Conservation (phyloP, 176 grass and related monocot genomes). For the Urochloa ruziziensis region DNA sequence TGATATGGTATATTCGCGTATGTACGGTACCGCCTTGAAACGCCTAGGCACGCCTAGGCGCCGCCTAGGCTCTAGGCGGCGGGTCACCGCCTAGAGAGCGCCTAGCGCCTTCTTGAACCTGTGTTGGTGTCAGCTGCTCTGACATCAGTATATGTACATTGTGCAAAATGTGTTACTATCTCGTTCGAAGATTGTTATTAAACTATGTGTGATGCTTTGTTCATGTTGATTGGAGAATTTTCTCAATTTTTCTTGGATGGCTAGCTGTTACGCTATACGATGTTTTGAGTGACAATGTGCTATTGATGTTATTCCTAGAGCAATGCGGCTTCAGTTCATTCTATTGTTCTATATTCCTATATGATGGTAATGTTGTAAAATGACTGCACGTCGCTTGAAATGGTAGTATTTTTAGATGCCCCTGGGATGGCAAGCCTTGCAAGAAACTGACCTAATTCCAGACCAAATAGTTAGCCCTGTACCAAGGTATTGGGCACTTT, state of each 20-base stretch:
- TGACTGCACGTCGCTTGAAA: not conserved
- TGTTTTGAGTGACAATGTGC: not conserved
- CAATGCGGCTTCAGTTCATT: not conserved
- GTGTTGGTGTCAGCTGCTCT: not conserved
- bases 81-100: too few species aligned
- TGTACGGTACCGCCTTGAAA: too few species aligned
- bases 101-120: too few species aligned
- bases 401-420: constrained; percentile 2
- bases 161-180: not conserved
- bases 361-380: not conserved
- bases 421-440: not conserved
- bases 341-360: not conserved
- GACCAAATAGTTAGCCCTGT: constrained; percentile 1
- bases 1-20: too few species aligned
- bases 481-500: not conserved
- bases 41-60: too few species aligned
- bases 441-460: not conserved
- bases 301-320: not conserved
- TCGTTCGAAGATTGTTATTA: not conserved
- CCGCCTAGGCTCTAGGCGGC: too few species aligned
- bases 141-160: not conserved
- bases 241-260: not conserved
- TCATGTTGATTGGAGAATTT: constrained; percentile 4
- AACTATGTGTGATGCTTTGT: not conserved
- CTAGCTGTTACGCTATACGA: not conserved